Conservation (phyloP, 805 yeast species). For the Vanderwaltozyma polyspora region DNA sequence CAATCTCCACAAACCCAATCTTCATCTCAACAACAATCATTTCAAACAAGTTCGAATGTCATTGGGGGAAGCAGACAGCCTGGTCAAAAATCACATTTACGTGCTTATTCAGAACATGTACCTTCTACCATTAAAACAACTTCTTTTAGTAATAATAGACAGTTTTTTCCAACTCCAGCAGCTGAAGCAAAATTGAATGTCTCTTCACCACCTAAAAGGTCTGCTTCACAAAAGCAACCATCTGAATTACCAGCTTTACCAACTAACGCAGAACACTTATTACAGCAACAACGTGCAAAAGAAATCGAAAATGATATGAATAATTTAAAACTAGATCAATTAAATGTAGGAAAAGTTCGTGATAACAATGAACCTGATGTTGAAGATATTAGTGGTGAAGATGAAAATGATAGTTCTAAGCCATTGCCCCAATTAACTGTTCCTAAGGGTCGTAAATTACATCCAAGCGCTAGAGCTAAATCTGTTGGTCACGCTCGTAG, state of each 20-base stretch:
- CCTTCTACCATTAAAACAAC: constrained; percentile 22
- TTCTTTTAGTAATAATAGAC: constrained; percentile 19
- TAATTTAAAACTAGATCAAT: constrained; percentile 7
- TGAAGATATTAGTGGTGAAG: constrained; percentile 1
- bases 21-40: constrained; percentile 5
- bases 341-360: constrained; percentile 1
- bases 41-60: constrained; percentile 6
- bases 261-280: constrained; percentile 23
- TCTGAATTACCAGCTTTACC: constrained; percentile 27
- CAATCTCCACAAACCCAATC: constrained; percentile 4
- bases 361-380: constrained; percentile 3
- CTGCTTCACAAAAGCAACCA: constrained; percentile 19
- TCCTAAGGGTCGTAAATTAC: constrained; percentile 31
- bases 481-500: constrained; percentile 63
- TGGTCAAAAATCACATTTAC: constrained; percentile 20
- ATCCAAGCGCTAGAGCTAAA: constrained; percentile 82
- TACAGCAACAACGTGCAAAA: constrained; percentile 24
- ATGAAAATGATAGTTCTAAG: constrained; percentile 11
- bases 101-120: constrained; percentile 32
- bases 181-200: constrained; percentile 2
- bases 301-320: constrained; percentile 14
- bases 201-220: constrained; percentile 14
- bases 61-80: constrained; percentile 3
- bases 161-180: not conserved
- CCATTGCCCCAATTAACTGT: constrained; percentile 17